phyloP scores from a whole-genome alignment of 2,329 filamentous ascomycete genomes.

The Fusarium sp. region DNA sequence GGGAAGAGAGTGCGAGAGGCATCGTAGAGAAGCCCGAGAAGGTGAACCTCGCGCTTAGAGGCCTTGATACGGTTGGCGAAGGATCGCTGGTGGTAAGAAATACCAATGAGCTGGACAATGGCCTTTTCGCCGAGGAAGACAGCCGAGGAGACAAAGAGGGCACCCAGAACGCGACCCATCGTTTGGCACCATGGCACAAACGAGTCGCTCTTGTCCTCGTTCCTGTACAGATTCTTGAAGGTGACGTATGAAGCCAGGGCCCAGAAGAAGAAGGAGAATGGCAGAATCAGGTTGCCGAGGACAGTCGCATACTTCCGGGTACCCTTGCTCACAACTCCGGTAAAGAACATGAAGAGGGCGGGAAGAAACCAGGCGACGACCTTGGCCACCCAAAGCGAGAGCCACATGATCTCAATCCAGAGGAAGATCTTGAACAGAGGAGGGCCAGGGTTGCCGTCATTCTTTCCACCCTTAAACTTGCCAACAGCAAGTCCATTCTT shows the following conservation, averaged over 20 bases:
- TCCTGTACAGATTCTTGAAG: conserved; percentile 65
- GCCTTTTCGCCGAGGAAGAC: conserved; percentile 82
- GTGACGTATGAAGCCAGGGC: conserved; percentile 71
- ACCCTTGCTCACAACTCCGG: conserved; percentile 76
- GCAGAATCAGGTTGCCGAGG: conserved; percentile 72
- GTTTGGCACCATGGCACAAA: conserved; percentile 66
- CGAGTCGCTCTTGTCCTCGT: conserved; percentile 48
- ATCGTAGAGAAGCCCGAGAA: conserved; percentile 89
- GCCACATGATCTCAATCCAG: conserved; percentile 78
- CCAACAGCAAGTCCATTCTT: conserved; percentile 37
- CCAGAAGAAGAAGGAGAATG: conserved; percentile 77
- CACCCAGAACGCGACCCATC: conserved; percentile 74
- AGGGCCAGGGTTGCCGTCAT: conserved; percentile 51
- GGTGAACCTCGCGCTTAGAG: conserved; percentile 86
- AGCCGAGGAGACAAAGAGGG: conserved; percentile 74
- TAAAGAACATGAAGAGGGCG: conserved; percentile 74
- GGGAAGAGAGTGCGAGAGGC: conserved; percentile 91
- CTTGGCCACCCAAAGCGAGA: conserved; percentile 75
- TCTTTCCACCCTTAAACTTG: conserved; percentile 3
- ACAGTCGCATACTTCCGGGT: conserved; percentile 78
- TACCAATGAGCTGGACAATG: conserved; percentile 84
- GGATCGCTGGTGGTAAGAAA: conserved; percentile 87
- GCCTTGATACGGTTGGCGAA: conserved; percentile 87
- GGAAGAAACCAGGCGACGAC: conserved; percentile 72
- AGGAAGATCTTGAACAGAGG: conserved; percentile 72